Evolutionary conservation across 805 yeast species (phyloP).

Genomic region (Teunomyces atbi): DNA sequence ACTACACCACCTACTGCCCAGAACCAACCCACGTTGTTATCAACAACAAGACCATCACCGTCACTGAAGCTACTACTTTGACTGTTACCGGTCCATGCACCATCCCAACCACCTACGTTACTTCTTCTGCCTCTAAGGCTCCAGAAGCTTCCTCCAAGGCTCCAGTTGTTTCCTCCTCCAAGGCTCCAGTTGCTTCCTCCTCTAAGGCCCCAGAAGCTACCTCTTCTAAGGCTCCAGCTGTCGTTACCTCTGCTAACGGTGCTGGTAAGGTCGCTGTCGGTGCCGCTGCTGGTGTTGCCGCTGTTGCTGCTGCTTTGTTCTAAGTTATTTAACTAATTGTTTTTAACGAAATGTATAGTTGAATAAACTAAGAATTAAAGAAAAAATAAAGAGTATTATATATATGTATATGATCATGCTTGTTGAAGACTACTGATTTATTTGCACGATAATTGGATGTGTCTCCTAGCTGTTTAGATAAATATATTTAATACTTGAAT

Average conservation of each 20-base stretch:
- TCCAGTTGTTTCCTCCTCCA: slow-evolving; percentile 15
- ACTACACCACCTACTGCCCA: slow-evolving; percentile 83
- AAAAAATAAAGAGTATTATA: neutral
- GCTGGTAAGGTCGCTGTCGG: slow-evolving; percentile 46
- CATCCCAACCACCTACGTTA: slow-evolving; percentile 46
- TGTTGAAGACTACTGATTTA: slow-evolving; percentile 4
- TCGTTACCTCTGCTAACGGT: slow-evolving; percentile 29
- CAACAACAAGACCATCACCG: slow-evolving; percentile 69
- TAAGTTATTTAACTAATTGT: slow-evolving; percentile 21
- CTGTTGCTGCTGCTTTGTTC: slow-evolving; percentile 48
- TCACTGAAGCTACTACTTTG: slow-evolving; percentile 75
- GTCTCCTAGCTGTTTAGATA: slow-evolving; percentile 1
- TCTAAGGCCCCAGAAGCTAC: slow-evolving; percentile 14
- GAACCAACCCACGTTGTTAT: slow-evolving; percentile 62
- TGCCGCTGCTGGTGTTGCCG: slow-evolving; percentile 54
- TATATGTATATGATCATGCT: neutral
- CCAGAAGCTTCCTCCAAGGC: slow-evolving; percentile 10
- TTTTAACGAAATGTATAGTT: slow-evolving; percentile 2
- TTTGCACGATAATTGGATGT: slow-evolving; percentile 3
- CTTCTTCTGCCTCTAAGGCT: slow-evolving; percentile 14
- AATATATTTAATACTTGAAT: neutral
- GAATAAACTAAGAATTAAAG: neutral
- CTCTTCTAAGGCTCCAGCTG: slow-evolving; percentile 23
- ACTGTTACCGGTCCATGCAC: slow-evolving; percentile 90
- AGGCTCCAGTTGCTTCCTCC: slow-evolving; percentile 12